phyloP scores from a whole-genome alignment of 2,329 filamentous ascomycete genomes.

The Arthrobotrys iridis region DNA sequence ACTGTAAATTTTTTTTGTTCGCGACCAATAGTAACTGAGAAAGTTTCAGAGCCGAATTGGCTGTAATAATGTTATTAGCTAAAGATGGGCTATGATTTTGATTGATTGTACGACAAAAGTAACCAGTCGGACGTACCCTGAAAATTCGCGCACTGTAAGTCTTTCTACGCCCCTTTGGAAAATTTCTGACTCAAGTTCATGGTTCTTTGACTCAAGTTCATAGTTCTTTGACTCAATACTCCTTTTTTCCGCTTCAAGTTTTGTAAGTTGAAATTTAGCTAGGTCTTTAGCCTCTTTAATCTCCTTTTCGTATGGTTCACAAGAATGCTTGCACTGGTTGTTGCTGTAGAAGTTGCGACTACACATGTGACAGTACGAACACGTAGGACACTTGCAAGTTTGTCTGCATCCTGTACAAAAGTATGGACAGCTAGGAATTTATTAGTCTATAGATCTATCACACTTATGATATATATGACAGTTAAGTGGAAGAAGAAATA shows the following conservation, averaged over 20 bases:
- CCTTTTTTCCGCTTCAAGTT: slow-evolving; percentile 12
- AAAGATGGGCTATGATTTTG: neutral
- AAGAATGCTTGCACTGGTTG: neutral
- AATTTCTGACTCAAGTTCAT: neutral
- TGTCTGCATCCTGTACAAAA: slow-evolving; percentile 14
- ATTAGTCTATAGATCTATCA: neutral
- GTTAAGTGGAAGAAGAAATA: neutral
- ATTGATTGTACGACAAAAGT: neutral
- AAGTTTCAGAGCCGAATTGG: slow-evolving; percentile 9
- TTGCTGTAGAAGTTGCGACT: neutral
- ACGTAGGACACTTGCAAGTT: slow-evolving; percentile 16
- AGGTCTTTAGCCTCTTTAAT: neutral
- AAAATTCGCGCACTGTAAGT: slow-evolving; percentile 18
- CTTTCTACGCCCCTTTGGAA: slow-evolving; percentile 15
- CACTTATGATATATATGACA: neutral
- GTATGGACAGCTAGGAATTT: slow-evolving; percentile 8
- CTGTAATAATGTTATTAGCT: neutral
- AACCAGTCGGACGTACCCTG: slow-evolving; percentile 12
- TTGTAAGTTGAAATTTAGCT: neutral
- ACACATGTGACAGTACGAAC: neutral
- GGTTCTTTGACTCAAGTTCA: no score
- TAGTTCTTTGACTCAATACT: neutral
- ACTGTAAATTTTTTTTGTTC: slow-evolving; percentile 5
- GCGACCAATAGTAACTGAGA: slow-evolving; percentile 6
- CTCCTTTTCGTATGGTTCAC: neutral